Conservation (phyloP, 805 yeast genomes). For the Candida ponderosae region DNA sequence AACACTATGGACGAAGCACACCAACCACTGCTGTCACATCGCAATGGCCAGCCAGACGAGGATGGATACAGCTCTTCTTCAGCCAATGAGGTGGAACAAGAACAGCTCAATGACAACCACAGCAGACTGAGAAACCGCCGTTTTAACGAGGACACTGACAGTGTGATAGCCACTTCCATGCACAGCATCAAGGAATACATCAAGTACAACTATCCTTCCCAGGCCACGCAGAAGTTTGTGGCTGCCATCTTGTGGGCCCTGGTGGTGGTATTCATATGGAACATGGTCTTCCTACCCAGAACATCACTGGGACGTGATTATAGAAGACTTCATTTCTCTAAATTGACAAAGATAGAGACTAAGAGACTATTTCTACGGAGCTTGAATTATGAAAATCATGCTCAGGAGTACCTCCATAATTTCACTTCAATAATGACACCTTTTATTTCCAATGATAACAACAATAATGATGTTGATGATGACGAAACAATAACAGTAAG, state of each 20-base stretch:
- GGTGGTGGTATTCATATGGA: slow-evolving; percentile 29
- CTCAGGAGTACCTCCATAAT: slow-evolving; percentile 20
- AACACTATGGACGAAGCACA: too few relatives aligned
- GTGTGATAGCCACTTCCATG: too few relatives aligned
- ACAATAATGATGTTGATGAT: too few relatives aligned
- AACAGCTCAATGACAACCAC: too few relatives aligned
- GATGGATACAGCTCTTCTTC: too few relatives aligned
- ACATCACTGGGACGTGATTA: slow-evolving; percentile 79
- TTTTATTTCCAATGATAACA: too few relatives aligned
- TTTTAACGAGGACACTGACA: too few relatives aligned
- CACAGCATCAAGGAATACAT: slow-evolving; percentile 13
- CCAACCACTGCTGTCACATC: too few relatives aligned
- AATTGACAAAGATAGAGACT: slow-evolving; percentile 59
- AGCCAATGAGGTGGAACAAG: too few relatives aligned
- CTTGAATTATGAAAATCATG: slow-evolving; percentile 25
- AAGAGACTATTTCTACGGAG: slow-evolving; percentile 49
- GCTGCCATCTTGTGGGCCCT: slow-evolving; percentile 17
- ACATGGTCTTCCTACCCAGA: slow-evolving; percentile 71
- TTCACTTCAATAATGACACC: not conserved
- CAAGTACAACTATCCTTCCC: slow-evolving; percentile 12
- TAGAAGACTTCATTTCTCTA: slow-evolving; percentile 62
- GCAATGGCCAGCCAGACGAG: too few relatives aligned
- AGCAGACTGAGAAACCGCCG: too few relatives aligned
- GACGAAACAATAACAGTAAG: too few relatives aligned
- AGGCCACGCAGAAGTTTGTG: slow-evolving; percentile 11